These are phyloP conservation scores for Sicyos baderoa DNA, from an alignment of 306 rosid species.

Conservation along the genomic window DNA sequence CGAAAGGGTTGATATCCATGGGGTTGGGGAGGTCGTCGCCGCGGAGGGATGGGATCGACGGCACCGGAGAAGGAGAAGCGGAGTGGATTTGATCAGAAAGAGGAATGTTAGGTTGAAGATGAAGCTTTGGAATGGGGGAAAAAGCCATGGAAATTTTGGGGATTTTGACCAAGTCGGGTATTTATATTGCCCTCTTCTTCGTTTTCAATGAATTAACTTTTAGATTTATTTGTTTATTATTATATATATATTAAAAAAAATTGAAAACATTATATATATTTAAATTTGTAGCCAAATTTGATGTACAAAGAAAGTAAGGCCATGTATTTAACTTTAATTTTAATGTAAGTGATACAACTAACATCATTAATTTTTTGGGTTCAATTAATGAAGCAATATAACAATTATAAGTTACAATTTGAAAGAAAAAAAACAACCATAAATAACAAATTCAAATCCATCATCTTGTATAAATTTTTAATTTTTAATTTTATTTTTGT, in stretches of 20 bases:
- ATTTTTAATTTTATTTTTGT: no score
- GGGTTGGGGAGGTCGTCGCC: constrained; percentile 16
- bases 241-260: no score
- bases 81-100: neutral
- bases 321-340: neutral
- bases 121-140: constrained; percentile 8
- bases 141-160: constrained; percentile 14
- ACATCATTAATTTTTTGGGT: neutral
- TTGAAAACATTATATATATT: neutral
- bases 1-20: constrained; percentile 30
- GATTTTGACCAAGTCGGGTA: constrained; percentile 8
- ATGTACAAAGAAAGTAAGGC: neutral
- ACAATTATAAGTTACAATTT: no score
- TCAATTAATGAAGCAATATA: neutral
- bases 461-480: no score
- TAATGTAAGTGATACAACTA: neutral
- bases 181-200: neutral
- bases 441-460: no score
- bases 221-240: neutral
- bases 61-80: constrained; percentile 17
- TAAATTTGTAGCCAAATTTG: neutral
- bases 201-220: neutral
- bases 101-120: constrained; percentile 11
- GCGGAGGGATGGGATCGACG: constrained; percentile 21
- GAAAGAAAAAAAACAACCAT: no score